Evolutionary conservation across 352 stramenopile genomes (phyloP).

Genomic region (Achlya hypogyna): DNA sequence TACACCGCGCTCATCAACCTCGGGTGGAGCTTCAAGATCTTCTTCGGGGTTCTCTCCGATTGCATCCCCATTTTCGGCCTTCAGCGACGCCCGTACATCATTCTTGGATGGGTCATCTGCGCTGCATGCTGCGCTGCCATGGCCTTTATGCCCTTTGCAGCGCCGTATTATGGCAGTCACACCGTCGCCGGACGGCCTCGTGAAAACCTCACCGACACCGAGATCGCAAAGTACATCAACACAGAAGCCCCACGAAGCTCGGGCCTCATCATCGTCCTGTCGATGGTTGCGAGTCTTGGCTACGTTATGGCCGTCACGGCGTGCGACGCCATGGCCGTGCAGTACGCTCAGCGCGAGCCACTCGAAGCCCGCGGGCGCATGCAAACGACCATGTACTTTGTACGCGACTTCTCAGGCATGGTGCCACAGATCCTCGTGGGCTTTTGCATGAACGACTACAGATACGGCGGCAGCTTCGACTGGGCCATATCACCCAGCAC

Average conservation of each 20-base stretch:
- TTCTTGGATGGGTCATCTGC: constrained; percentile 37
- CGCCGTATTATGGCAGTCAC: constrained; percentile 38
- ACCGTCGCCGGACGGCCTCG: constrained; percentile 26
- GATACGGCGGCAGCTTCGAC: constrained; percentile 47
- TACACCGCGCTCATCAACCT: constrained; percentile 38
- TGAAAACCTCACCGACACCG: constrained; percentile 16
- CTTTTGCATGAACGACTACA: constrained; percentile 38
- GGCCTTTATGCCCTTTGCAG: constrained; percentile 33
- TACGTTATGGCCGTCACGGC: constrained; percentile 51
- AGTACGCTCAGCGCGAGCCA: constrained; percentile 12
- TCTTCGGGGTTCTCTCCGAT: constrained; percentile 38
- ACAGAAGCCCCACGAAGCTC: constrained; percentile 28
- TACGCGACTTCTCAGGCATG: constrained; percentile 38
- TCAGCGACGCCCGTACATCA: constrained; percentile 48
- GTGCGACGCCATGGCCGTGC: constrained; percentile 29
- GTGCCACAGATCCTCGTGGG: constrained; percentile 37
- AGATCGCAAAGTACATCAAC: constrained; percentile 35
- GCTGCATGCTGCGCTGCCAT: constrained; percentile 27
- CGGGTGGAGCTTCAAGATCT: constrained; percentile 41
- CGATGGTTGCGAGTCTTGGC: constrained; percentile 58
- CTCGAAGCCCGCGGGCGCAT: constrained; percentile 33
- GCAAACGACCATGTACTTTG: constrained; percentile 42
- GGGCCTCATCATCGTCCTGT: constrained; percentile 45
- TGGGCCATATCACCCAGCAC: constrained; percentile 42
- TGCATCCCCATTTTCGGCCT: constrained; percentile 45